Percentiles rank a stretch among this genome's conserved stretches.
Conservation (phyloP, 177 flowering plant species). For the Vitis hybrid region DNA sequence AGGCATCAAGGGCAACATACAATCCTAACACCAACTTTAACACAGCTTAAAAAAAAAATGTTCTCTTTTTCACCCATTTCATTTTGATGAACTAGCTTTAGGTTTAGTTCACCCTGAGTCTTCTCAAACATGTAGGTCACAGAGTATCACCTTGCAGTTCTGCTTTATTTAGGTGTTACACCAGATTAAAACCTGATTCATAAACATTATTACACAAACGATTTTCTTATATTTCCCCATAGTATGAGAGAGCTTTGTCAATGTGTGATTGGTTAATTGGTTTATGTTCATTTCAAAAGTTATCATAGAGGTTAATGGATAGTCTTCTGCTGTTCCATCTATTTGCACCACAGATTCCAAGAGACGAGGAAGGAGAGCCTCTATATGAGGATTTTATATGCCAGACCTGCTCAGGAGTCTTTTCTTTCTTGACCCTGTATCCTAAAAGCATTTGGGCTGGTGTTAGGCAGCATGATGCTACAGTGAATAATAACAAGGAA, state of each 20-base stretch:
- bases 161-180: neutral
- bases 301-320: neutral
- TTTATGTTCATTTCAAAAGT: neutral
- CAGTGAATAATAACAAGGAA: slow-evolving; percentile 28
- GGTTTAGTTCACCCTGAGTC: neutral
- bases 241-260: too few relatives aligned
- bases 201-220: too few relatives aligned
- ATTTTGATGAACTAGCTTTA: neutral
- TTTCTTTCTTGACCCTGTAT: slow-evolving; percentile 70
- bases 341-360: slow-evolving; percentile 65
- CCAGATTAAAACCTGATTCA: neutral
- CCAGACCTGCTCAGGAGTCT: slow-evolving; percentile 54
- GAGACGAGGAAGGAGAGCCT: slow-evolving; percentile 94
- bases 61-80: neutral
- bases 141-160: neutral
- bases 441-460: slow-evolving; percentile 58
- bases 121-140: neutral
- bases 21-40: neutral
- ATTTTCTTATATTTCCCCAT: too few relatives aligned
- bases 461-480: slow-evolving; percentile 26
- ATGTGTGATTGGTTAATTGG: neutral
- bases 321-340: neutral
- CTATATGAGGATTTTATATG: slow-evolving; percentile 91
- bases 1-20: too few relatives aligned
- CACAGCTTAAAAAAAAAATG: neutral